Base-by-base conservation (phyloP, 106 monocot species). In the Xerophyta viscosa region DNA sequence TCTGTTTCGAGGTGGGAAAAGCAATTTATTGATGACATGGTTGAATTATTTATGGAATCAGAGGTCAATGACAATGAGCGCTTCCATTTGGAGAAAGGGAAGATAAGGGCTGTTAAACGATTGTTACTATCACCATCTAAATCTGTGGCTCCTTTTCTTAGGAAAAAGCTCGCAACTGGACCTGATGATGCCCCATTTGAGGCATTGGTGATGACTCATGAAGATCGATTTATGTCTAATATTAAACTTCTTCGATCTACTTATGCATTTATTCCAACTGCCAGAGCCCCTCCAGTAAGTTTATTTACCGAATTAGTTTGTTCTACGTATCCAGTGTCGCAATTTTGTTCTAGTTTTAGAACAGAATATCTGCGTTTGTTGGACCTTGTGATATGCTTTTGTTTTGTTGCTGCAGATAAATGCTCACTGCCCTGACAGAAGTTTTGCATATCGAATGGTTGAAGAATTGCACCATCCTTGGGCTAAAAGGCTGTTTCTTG, bases 401-500 rank as follows among this genome's bases (percentile, higher is more conserved):
- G 33, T 47, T 24, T 39, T 55, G 31, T 65, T 13, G 17, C 70
- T 63, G 45, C 85, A 96, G 96, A 77, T 96, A 76, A 73, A 68
- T 70, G 76, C 46, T 50, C 49, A 69, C 29, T 96, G 89, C 47
- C 47, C 72, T 58, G 88, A 96, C 60, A 73, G 96, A 60, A 76
- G 41, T 57, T 96, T 84, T 60, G 70, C 96, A 31, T 81, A 89
- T 39, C 71, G 79, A 79, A 64, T 48, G 48, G 57, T 57, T 59
- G 96, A 89, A 41, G 73, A 89, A 31, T 29, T 89, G 60, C 85
- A 96, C 43, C 63, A 96, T 66, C 96, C 96, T 44, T 96, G 81
- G 88, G 63, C 73, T 33, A 96, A 96, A 60, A 70, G 72, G 53
- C 48, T 76, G 31, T 72, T 89, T 61, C 51, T 96, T 71, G 96